phyloP scores from a whole-genome alignment of 164 flowering plant species.

The Vitis cinerea region DNA sequence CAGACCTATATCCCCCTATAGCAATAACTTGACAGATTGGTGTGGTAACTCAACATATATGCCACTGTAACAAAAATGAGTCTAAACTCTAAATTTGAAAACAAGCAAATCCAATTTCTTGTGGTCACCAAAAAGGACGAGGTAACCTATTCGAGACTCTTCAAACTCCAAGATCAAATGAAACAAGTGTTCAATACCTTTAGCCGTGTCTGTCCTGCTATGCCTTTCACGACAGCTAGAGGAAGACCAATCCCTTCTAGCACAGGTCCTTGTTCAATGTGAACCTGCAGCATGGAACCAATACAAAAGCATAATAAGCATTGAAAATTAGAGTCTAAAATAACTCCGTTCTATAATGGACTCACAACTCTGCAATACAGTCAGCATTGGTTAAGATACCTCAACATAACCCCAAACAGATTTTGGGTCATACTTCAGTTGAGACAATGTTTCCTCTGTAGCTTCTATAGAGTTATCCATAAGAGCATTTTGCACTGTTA shows the following conservation, averaged over 20 bases:
- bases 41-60: no score
- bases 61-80: no score
- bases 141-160: no score
- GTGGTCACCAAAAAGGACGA: no score
- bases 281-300: constrained; percentile 54
- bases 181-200: constrained; percentile 45
- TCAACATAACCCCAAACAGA: constrained; percentile 91
- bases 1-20: no score
- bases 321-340: neutral
- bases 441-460: constrained; percentile 56
- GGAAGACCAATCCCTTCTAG: constrained; percentile 87
- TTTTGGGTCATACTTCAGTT: constrained; percentile 73
- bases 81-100: no score
- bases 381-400: constrained; percentile 42
- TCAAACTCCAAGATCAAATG: no score
- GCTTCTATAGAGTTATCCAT: constrained; percentile 52
- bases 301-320: neutral
- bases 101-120: no score
- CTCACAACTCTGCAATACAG: neutral
- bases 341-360: neutral
- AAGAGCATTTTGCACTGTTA: constrained; percentile 72
- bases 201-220: constrained; percentile 92
- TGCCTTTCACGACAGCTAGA: constrained; percentile 87
- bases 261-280: constrained; percentile 98
- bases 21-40: no score